A percentile compares a stretch with the other conserved stretches of the same genome.
Evolutionary conservation across 768 basidiomycete genomes (phyloP).

Genomic region (Xanthoconium stramineum): DNA sequence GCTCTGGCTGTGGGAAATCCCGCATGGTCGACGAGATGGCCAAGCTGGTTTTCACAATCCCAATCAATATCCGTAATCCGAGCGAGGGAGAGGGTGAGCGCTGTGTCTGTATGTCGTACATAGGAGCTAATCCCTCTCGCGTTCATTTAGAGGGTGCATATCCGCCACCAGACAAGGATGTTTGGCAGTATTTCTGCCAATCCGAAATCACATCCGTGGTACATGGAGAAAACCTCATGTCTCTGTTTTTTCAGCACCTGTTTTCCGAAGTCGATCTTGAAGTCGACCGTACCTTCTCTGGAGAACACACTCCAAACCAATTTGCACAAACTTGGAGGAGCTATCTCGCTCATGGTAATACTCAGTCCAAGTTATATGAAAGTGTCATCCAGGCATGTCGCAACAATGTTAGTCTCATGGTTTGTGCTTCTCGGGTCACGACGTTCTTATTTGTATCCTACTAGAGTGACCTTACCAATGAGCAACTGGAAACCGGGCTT

Average conservation of each 20-base stretch:
- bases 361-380: background rate
- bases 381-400: background rate
- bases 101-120: background rate
- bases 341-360: background rate
- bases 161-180: background rate
- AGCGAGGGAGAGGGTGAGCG: background rate
- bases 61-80: background rate
- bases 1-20: background rate
- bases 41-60: no score
- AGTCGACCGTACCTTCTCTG: background rate
- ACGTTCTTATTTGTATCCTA: no score
- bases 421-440: no score
- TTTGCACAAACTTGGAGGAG: background rate
- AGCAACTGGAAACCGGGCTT: no score
- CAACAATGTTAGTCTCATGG: no score
- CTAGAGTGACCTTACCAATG: background rate
- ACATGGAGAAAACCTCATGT: background rate
- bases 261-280: background rate
- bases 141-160: background rate
- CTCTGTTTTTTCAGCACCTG: background rate
- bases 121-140: background rate
- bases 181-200: background rate
- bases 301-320: background rate
- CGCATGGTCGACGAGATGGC: no score
- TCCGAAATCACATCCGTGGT: background rate